Evolutionary conservation across 2,329 filamentous ascomycete genomes (phyloP).

Genomic region (Trichoderma semiorbis): DNA sequence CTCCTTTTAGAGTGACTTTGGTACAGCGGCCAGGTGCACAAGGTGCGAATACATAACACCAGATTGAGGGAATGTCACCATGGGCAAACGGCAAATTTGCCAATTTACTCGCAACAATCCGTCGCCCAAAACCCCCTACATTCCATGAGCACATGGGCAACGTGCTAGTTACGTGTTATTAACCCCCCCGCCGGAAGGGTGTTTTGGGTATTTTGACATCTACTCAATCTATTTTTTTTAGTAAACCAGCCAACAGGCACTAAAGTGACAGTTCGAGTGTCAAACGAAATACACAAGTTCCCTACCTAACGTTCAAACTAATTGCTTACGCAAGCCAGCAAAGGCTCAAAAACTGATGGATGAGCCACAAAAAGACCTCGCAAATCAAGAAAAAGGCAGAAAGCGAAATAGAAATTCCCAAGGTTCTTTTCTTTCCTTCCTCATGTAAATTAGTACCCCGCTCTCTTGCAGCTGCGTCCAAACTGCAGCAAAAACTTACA

Average conservation of each 20-base stretch:
- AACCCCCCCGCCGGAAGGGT: background rate
- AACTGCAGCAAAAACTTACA: background rate
- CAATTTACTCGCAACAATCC: background rate
- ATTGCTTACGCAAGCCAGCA: background rate
- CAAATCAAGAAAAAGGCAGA: background rate
- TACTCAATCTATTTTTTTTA: background rate
- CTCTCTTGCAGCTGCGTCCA: background rate
- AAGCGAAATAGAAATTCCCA: background rate
- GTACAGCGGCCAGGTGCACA: background rate
- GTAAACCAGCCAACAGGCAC: background rate
- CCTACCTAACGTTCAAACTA: background rate
- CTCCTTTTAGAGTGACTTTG: background rate
- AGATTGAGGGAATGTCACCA: background rate
- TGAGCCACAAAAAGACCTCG: background rate
- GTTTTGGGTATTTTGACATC: background rate
- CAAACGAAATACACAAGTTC: background rate
- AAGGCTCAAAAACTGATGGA: too few relatives aligned
- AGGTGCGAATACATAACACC: background rate
- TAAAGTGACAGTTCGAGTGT: background rate
- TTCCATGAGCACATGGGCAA: background rate
- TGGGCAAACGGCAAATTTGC: background rate
- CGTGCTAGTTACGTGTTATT: background rate
- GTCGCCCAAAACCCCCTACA: background rate
- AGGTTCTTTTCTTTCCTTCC: background rate
- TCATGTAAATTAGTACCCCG: background rate